Evolutionary conservation across 768 basidiomycete species (phyloP).

Genomic region (Boletus patriciae): DNA sequence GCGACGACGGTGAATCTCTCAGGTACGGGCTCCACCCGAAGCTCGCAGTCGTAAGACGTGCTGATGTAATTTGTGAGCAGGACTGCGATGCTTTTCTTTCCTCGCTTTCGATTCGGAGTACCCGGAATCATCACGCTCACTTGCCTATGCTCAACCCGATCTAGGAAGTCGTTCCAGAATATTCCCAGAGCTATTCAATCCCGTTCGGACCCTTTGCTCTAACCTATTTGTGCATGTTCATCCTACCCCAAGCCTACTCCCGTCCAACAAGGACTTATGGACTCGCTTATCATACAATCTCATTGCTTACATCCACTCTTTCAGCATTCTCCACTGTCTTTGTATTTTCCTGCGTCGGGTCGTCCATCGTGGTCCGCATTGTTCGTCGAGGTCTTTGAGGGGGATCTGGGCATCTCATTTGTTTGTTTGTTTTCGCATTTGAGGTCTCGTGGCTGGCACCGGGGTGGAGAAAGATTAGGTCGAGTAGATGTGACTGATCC

Average conservation of each 20-base stretch:
- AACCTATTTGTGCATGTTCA: constrained; percentile 25
- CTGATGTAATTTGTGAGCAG: constrained; percentile 13
- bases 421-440: constrained; percentile 4
- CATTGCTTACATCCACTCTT: constrained; percentile 29
- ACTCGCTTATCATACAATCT: constrained; percentile 32
- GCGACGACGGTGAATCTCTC: constrained; percentile 45
- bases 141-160: constrained; percentile 18
- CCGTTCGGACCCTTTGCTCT: constrained; percentile 24
- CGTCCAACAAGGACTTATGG: constrained; percentile 25
- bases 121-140: constrained; percentile 6
- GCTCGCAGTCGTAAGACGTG: neutral
- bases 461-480: neutral
- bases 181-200: constrained; percentile 22
- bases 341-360: constrained; percentile 15
- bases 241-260: constrained; percentile 23
- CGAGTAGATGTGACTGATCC: neutral
- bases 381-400: constrained; percentile 5
- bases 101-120: constrained; percentile 3
- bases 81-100: neutral
- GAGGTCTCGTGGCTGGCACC: neutral
- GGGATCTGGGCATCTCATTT: neutral
- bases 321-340: constrained; percentile 15
- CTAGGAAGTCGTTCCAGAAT: constrained; percentile 27
- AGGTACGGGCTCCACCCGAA: constrained; percentile 14
- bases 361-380: constrained; percentile 5